These are phyloP conservation scores for Zymoseptoria brevis DNA, from an alignment of 2,329 filamentous ascomycete genomes.

Conservation along the genomic window DNA sequence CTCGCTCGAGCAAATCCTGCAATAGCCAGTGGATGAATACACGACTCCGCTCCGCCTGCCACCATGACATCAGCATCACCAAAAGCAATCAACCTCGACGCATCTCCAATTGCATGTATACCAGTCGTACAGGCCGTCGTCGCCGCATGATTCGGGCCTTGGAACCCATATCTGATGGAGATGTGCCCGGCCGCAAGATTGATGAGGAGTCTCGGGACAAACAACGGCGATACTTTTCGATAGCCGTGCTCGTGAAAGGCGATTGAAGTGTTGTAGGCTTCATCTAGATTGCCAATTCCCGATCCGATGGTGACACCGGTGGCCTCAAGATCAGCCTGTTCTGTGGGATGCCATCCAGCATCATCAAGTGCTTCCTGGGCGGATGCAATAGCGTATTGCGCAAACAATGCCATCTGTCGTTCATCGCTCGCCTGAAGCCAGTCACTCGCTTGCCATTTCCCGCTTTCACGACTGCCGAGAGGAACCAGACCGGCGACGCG, in stretches of 20 bases:
- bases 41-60: slow-evolving; percentile 90
- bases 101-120: slow-evolving; percentile 89
- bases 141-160: slow-evolving; percentile 82
- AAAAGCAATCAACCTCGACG: slow-evolving; percentile 81
- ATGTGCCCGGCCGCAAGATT: slow-evolving; percentile 93
- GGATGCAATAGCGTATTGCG: slow-evolving; percentile 84
- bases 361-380: slow-evolving; percentile 78
- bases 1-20: slow-evolving; percentile 84
- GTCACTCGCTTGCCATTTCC: slow-evolving; percentile 41
- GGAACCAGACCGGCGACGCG: slow-evolving; percentile 81
- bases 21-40: slow-evolving; percentile 87
- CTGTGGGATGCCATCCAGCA: slow-evolving; percentile 63
- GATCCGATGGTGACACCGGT: slow-evolving; percentile 92
- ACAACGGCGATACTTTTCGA: slow-evolving; percentile 83
- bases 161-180: slow-evolving; percentile 83
- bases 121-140: slow-evolving; percentile 96
- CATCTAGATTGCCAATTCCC: slow-evolving; percentile 88
- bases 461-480: slow-evolving; percentile 37
- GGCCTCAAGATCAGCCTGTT: slow-evolving; percentile 56
- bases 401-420: slow-evolving; percentile 81
- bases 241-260: slow-evolving; percentile 72
- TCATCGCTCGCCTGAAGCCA: slow-evolving; percentile 47
- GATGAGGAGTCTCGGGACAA: slow-evolving; percentile 86
- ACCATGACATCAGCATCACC: slow-evolving; percentile 94
- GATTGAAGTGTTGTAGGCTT: slow-evolving; percentile 77